phyloP scores from a whole-genome alignment of 208 protist species.

The Wallacemonas sp. region DNA sequence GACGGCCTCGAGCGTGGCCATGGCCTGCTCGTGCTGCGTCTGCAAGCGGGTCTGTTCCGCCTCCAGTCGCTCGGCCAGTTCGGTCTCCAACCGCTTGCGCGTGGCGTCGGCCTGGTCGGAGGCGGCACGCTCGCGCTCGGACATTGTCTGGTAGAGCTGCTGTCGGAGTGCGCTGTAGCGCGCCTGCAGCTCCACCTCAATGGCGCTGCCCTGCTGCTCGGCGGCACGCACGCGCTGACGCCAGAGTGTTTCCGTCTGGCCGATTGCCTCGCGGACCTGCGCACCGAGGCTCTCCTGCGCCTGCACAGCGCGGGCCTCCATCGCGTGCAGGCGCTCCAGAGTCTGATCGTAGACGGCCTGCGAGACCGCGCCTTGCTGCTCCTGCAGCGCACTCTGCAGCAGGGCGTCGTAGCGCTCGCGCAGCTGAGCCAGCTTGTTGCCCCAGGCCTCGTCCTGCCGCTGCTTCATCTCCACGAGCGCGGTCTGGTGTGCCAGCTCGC shows the following conservation, averaged over 20 bases:
- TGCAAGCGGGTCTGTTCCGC: not conserved
- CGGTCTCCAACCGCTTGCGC: not conserved
- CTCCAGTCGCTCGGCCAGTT: not conserved
- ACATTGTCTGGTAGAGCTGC: conserved; percentile 13
- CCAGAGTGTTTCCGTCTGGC: conserved; percentile 13
- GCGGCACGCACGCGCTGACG: conserved; percentile 17
- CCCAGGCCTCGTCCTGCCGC: conserved; percentile 20
- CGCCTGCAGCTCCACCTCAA: conserved; percentile 13
- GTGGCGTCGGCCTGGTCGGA: conserved; percentile 6
- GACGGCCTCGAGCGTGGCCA: conserved; percentile 11
- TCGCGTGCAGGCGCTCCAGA: conserved; percentile 22
- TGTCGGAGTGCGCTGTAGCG: conserved; percentile 14
- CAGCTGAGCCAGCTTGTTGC: conserved; percentile 12
- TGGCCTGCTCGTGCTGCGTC: conserved; percentile 16
- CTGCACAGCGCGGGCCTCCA: conserved; percentile 31
- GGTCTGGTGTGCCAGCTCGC: conserved; percentile 20
- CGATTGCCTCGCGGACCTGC: conserved; percentile 25
- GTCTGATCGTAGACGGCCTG: conserved; percentile 24
- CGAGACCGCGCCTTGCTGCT: conserved; percentile 27
- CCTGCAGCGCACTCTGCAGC: conserved; percentile 17
- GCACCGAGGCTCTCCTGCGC: conserved; percentile 20
- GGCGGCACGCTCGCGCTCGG: not conserved
- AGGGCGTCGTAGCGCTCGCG: conserved; percentile 20
- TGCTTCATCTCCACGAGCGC: conserved; percentile 25
- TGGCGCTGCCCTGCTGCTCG: conserved; percentile 15